Evolutionary conservation across 164 flowering plant genomes (phyloP), one percentile per base, ranked within the genome.

Genomic region (Macadamia tetraphylla): DNA sequence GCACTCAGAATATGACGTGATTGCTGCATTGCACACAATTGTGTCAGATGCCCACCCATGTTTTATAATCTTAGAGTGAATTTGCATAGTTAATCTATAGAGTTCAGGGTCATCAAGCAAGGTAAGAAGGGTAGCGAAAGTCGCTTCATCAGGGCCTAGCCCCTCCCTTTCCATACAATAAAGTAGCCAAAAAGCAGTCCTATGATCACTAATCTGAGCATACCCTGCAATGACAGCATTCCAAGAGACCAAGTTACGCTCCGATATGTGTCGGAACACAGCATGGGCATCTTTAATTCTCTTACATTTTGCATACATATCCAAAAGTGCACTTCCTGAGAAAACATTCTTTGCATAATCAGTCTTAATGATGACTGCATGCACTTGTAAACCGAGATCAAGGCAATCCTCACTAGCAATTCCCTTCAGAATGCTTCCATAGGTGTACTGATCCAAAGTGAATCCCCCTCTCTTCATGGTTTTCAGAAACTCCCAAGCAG

Each of bases 271-370:
- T 62, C 73, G 72, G 73, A 92, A 88, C 55, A 85, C 82, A 61
- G 23, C 60, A 71, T 59, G 49, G 0, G 96, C 90, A 76, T 87
- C 93, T 61, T 75, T 81, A 62, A 89, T 77, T 59, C 80, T 80
- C 64, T 70, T 62, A 64, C 91, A 88, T 70, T 90, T 89, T 0
- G 93, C 87, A 71, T 92, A 92, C 96, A 90, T 86, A 66, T 88
- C 90, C 77, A 90, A 49, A 62, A 92, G 82, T 0, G 97, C 89
- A 75, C 92, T 88, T 9, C 82, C 84, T 0, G 84, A 71, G 53
- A 73, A 87, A 13, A 90, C 88, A 82, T 89, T 84, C 30, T 31
- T 68, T 40, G 68, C 81, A 62, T 69, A 81, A 30, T 86, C 90
- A 60, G 65, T 80, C 78, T 88, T 92, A 11, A 84, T 56, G 32